These are phyloP conservation scores for Malus hybrid DNA, from an alignment of 331 rosid species.

Conservation along the genomic window DNA sequence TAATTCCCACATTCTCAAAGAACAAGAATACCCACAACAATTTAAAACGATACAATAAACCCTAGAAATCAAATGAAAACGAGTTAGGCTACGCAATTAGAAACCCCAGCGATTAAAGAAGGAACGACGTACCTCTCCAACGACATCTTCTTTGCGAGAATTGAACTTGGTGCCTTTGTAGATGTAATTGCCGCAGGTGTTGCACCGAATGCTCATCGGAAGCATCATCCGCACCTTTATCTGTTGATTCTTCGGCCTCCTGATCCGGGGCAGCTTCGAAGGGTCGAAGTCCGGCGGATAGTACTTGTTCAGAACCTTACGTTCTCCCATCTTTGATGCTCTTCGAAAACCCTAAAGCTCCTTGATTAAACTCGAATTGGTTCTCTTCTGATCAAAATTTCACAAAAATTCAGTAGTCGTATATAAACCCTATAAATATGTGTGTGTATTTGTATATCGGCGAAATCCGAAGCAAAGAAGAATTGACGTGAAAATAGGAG, in stretches of 20 bases:
- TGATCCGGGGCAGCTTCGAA: conserved; percentile 57
- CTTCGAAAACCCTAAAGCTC: neutral
- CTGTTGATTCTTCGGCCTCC: conserved; percentile 70
- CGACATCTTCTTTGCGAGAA: conserved; percentile 75
- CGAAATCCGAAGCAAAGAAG: neutral
- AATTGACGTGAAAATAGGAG: neutral
- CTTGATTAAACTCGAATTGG: neutral
- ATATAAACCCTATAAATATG: too few relatives aligned
- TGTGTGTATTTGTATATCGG: neutral
- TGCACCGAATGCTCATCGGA: conserved; percentile 94
- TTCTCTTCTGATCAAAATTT: neutral
- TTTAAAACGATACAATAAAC: neutral
- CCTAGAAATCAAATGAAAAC: neutral
- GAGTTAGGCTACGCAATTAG: neutral
- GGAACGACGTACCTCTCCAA: conserved; percentile 50
- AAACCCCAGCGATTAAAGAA: neutral
- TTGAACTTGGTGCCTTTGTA: conserved; percentile 90
- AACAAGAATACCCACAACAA: too few relatives aligned
- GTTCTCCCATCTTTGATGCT: conserved; percentile 61
- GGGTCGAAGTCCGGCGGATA: conserved; percentile 94
- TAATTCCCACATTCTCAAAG: neutral
- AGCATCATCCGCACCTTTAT: conserved; percentile 96
- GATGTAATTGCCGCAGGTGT: conserved; percentile 81
- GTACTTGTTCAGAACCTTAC: conserved; percentile 83
- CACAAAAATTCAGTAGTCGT: neutral